phyloP scores from a whole-genome alignment of 768 basidiomycete species.

The Termitomyces sp. region DNA sequence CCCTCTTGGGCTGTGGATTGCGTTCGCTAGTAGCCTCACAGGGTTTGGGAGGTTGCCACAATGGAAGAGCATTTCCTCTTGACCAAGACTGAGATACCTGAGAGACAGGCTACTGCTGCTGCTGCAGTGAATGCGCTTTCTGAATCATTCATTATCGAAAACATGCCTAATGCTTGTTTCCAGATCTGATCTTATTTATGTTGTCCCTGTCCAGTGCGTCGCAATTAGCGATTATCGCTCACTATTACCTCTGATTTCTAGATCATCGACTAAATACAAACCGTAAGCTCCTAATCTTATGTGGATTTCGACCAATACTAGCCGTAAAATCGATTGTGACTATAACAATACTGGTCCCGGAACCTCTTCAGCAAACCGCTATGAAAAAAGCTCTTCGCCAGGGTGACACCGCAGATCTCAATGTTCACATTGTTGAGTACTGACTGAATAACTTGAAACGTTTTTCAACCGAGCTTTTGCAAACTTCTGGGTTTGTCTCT shows the following conservation, averaged over 20 bases:
- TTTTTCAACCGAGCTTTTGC: neutral
- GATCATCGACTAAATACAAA: no score
- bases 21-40: conserved; percentile 9
- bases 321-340: no score
- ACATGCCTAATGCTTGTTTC: neutral
- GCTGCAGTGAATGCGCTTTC: conserved; percentile 15
- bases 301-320: no score
- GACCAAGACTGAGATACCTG: conserved; percentile 26
- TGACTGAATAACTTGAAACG: neutral
- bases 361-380: conserved; percentile 29
- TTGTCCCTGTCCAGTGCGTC: conserved; percentile 36
- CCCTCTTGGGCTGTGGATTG: neutral
- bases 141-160: neutral
- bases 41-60: conserved; percentile 27
- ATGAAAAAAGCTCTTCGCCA: conserved; percentile 22
- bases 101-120: conserved; percentile 5
- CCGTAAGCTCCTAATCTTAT: conserved; percentile 20
- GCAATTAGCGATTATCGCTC: conserved; percentile 34
- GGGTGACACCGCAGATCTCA: conserved; percentile 35
- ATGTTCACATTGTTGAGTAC: conserved; percentile 46
- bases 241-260: no score
- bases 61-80: conserved; percentile 37
- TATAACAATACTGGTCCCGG: conserved; percentile 36
- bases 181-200: conserved; percentile 33
- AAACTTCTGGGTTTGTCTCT: conserved; percentile 26